These are phyloP conservation scores for Oryza australiensis DNA, from an alignment of 176 grass and related monocot species.

Conservation along the genomic window DNA sequence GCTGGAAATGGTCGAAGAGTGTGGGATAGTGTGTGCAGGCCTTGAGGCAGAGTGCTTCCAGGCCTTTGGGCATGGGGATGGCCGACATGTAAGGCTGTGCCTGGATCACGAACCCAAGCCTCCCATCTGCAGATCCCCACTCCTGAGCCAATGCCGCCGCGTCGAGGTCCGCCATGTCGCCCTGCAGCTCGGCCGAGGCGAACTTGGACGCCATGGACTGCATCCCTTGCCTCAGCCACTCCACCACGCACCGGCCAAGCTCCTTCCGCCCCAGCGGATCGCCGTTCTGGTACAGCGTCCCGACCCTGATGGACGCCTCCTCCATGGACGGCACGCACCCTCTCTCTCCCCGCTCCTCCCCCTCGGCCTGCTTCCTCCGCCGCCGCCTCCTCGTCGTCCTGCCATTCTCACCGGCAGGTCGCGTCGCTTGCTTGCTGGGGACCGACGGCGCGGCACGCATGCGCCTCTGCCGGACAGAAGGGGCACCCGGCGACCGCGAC, in stretches of 20 bases:
- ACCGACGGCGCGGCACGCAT: constrained; percentile 12
- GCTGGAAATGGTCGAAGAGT: constrained; percentile 91
- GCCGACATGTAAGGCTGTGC: constrained; percentile 75
- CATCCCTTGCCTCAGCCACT: constrained; percentile 87
- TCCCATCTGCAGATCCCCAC: constrained; percentile 39
- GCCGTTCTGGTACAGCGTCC: constrained; percentile 68
- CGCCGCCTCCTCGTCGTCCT: constrained; percentile 5
- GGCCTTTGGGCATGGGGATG: constrained; percentile 84
- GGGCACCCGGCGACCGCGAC: background rate
- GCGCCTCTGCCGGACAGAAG: constrained; percentile 28
- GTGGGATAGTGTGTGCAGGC: constrained; percentile 92
- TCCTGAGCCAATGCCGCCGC: constrained; percentile 17
- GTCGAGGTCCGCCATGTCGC: constrained; percentile 63
- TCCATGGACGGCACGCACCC: constrained; percentile 67
- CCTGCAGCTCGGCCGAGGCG: constrained; percentile 59
- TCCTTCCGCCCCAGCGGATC: constrained; percentile 77
- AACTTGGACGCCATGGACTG: constrained; percentile 81
- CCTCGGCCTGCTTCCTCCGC: constrained; percentile 38
- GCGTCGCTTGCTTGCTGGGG: constrained; percentile 22
- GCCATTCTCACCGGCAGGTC: constrained; percentile 6
- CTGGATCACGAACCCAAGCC: constrained; percentile 76
- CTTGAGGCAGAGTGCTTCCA: constrained; percentile 92
- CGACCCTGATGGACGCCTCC: constrained; percentile 75
- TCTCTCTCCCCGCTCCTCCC: constrained; percentile 30
- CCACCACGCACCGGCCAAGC: constrained; percentile 71